Evolutionary conservation across 2,329 filamentous ascomycete genomes (phyloP).

Genomic region (Apiospora hydei): DNA sequence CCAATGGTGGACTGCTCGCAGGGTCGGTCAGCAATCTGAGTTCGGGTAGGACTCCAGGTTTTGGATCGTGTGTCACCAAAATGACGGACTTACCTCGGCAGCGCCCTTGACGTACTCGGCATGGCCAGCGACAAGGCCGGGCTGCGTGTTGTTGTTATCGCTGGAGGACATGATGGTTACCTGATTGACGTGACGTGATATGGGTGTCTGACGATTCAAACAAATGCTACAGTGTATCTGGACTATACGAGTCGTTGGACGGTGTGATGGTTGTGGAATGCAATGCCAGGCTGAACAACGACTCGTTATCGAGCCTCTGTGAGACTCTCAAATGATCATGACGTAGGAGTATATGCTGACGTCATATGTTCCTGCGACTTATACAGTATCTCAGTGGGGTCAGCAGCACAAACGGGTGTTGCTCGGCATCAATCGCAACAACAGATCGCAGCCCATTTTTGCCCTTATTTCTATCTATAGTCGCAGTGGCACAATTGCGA

Average conservation of each 20-base stretch:
- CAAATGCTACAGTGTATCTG: neutral
- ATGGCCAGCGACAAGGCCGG: slow-evolving; percentile 69
- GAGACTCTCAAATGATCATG: neutral
- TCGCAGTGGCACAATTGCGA: neutral
- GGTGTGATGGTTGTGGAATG: neutral
- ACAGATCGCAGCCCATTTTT: neutral
- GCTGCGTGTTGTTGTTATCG: slow-evolving; percentile 51
- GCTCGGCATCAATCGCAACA: neutral
- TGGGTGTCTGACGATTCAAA: neutral
- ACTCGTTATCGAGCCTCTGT: neutral
- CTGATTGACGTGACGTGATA: neutral
- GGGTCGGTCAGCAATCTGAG: slow-evolving; percentile 4
- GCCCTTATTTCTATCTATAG: neutral
- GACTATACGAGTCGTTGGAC: slow-evolving; percentile 1
- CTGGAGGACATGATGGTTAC: slow-evolving; percentile 40
- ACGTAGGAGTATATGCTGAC: slow-evolving; percentile 8
- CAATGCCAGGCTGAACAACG: neutral
- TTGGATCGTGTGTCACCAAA: too few species aligned
- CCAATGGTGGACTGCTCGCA: slow-evolving; percentile 60
- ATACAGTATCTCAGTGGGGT: neutral
- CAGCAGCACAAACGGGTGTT: neutral
- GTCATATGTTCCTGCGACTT: neutral
- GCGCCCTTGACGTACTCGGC: slow-evolving; percentile 74
- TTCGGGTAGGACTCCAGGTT: neutral
- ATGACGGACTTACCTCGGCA: slow-evolving; percentile 59